A percentile compares a stretch with the other conserved stretches of the same genome.
Evolutionary conservation across 129 eudicot genomes (phyloP).

Genomic region (Flaveria brownii): DNA sequence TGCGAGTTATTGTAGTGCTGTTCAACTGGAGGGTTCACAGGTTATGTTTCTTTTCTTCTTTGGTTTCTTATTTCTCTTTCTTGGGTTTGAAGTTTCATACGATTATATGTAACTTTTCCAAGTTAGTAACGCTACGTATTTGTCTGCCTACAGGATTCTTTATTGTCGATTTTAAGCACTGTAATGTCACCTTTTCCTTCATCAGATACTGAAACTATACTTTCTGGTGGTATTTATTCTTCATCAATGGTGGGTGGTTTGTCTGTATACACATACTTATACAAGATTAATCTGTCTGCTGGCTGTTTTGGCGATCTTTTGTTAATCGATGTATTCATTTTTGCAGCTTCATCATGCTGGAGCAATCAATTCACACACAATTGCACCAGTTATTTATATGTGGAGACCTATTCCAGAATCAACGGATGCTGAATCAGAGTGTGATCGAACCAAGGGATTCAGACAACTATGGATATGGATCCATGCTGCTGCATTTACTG

Average conservation of each 20-base stretch:
- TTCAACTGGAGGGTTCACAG: conserved; percentile 92
- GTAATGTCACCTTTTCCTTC: conserved; percentile 59
- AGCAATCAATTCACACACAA: conserved; percentile 33
- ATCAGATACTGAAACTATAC: conserved; percentile 40
- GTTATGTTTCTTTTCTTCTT: conserved; percentile 39
- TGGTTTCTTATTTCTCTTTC: conserved; percentile 11
- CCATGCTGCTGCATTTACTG: conserved; percentile 81
- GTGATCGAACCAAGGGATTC: conserved; percentile 2
- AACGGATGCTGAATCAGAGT: conserved; percentile 27
- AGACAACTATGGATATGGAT: conserved; percentile 89
- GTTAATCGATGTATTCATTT: conserved; percentile 19
- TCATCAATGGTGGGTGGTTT: conserved; percentile 64
- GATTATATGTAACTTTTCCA: not conserved
- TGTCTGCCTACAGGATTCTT: conserved; percentile 52
- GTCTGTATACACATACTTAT: not conserved
- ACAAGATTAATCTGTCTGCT: not conserved
- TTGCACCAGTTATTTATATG: conserved; percentile 87
- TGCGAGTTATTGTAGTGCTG: conserved; percentile 69
- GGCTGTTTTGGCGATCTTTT: not conserved
- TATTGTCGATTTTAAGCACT: conserved; percentile 51
- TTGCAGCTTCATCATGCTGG: conserved; percentile 72
- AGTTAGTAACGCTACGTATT: not conserved
- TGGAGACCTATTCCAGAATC: conserved; percentile 60
- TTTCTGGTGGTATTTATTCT: conserved; percentile 60
- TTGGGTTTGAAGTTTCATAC: not conserved